Base-by-base conservation (phyloP, 208 protist species). In the Porcisia deanei region DNA sequence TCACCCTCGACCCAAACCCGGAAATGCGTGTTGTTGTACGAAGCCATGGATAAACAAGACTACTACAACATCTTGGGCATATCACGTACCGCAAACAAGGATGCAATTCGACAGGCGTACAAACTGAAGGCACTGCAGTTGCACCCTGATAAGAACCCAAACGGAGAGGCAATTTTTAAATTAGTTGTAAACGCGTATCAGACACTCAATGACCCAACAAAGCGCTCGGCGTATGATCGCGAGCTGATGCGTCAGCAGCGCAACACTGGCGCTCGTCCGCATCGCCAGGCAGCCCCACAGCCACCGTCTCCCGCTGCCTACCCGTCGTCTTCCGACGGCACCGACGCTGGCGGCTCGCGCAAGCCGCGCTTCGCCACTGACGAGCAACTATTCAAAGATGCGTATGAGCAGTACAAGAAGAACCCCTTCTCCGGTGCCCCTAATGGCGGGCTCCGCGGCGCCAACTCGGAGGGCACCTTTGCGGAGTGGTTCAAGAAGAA, bases 121-220 rank as follows among this genome's bases (percentile, higher is more conserved):
- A 95, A 95, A 75, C 41, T 85, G 14, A 91, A 92, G 71, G 91
- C 93, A 22, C 78, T 95, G 16, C 77, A 92, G 79, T 85, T 95
- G 25, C 94, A 98, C 75, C 94, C 94, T 18, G 94, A 98, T 79
- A 95, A 95, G 66, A 98, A 98, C 78, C 94, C 94, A 1, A 83
- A 95, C 66, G 92, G 92, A n/a, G 91, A 91, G 52, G 86, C 85
- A 34, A 76, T 88, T 63, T 96, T 96, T 68, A 96, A 96, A 65
- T 66, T 91, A 73, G 86, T 96, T 49, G 82, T 92, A 45, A 90
- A 93, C 78, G 91, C 91, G 59, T 96, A 96, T 75, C 91, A 96
- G 43, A 89, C 89, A 58, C 81, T 96, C 30, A 89, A 83, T 30
- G 88, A 90, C 25, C 91, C 91, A 4, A 84, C 79, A 9, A 93